Percentiles rank a stretch among this genome's conserved stretches.
These are phyloP conservation scores for Suillus plorans DNA, from an alignment of 768 basidiomycete species.

Conservation along the genomic window DNA sequence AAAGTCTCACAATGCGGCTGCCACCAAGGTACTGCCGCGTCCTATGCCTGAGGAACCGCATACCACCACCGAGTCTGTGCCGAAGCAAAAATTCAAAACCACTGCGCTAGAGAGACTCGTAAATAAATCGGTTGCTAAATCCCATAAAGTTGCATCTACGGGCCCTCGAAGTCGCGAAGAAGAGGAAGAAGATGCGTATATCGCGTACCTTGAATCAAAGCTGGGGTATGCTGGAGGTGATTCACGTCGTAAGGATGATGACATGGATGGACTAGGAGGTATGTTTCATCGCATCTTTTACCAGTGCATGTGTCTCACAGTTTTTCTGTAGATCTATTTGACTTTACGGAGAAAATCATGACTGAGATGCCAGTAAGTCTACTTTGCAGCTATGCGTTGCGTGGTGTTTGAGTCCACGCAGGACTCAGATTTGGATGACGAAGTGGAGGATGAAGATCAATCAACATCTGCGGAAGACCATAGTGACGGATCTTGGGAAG, in stretches of 20 bases:
- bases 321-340: slow-evolving; percentile 47
- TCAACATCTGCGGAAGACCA: background rate
- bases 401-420: background rate
- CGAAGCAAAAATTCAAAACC: slow-evolving; percentile 15
- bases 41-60: background rate
- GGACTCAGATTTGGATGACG: background rate
- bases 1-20: no score
- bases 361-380: background rate
- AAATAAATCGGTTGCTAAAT: slow-evolving; percentile 15
- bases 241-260: slow-evolving; percentile 46
- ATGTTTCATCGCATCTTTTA: slow-evolving; percentile 17
- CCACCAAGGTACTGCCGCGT: background rate
- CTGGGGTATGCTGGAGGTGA: slow-evolving; percentile 53
- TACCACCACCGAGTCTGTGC: background rate
- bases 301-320: background rate
- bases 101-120: slow-evolving; percentile 38
- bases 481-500: slow-evolving; percentile 8
- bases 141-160: slow-evolving; percentile 3
- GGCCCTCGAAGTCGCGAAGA: slow-evolving; percentile 41
- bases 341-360: slow-evolving; percentile 40
- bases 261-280: slow-evolving; percentile 88
- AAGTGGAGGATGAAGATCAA: background rate
- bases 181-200: slow-evolving; percentile 80
- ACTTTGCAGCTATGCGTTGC: background rate
- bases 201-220: slow-evolving; percentile 77